These are phyloP conservation scores for Hyaloscypha variabilis DNA, from an alignment of 495 filamentous ascomycete species.

Conservation along the genomic window DNA sequence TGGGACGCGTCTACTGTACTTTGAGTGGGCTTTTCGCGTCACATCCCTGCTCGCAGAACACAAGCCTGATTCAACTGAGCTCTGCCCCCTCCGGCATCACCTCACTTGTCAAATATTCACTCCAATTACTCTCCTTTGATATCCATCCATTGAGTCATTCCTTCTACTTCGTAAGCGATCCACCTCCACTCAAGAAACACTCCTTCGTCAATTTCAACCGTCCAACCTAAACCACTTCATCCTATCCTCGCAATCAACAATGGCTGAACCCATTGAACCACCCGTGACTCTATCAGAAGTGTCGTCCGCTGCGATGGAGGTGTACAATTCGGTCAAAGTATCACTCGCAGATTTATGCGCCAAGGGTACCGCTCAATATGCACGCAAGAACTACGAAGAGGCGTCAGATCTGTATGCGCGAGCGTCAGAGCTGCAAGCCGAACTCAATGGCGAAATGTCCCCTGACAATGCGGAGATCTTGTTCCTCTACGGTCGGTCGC, in stretches of 20 bases:
- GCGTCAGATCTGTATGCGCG: constrained; percentile 86
- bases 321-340: constrained; percentile 45
- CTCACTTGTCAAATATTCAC: background rate
- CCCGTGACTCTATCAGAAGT: constrained; percentile 17
- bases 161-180: background rate
- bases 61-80: background rate
- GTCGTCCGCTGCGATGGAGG: constrained; percentile 22
- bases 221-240: constrained; percentile 11
- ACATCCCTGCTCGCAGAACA: background rate
- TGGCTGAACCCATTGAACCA: constrained; percentile 31
- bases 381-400: constrained; percentile 80
- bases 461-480: constrained; percentile 89
- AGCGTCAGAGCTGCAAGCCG: constrained; percentile 86
- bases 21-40: background rate
- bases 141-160: background rate
- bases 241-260: constrained; percentile 6
- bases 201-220: background rate
- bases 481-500: constrained; percentile 87
- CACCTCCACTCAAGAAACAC: background rate
- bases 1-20: background rate
- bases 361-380: constrained; percentile 64
- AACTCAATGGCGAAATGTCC: constrained; percentile 88
- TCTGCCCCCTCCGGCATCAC: constrained; percentile 1
- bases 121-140: background rate
- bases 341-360: constrained; percentile 60